Base-by-base conservation (phyloP, 2,329 filamentous ascomycete species). In the Ophiognomonia clavigignenti-juglandacearum region DNA sequence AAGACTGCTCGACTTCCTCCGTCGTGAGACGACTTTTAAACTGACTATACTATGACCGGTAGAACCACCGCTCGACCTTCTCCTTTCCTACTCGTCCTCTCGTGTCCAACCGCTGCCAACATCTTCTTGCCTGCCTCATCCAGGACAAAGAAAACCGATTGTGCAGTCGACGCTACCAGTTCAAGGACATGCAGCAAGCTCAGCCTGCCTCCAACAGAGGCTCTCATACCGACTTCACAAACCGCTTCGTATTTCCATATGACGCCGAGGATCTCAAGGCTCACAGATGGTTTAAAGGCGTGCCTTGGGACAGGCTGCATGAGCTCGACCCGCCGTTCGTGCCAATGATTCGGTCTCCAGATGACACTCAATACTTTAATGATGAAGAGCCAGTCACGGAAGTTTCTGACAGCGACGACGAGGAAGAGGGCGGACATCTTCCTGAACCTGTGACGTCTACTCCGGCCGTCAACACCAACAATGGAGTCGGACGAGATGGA, bases 321-420 rank as follows among this genome's bases (percentile, higher is more conserved):
- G 67, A 77, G 27, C 76, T 80, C 46, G 71, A 71, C 8, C 91
- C 92, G 1, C 91, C 91, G 0, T 92, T 95, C 58, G 71, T 95
- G 1, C 92, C 92, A 0, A 75, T 81, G 9, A 82, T 96, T 20
- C 72, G 73, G 32, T 71, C 73, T 24, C 70, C 75, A 53, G 83
- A 86, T 43, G 86, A 91, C 60, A 93, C 90, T 1, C 88, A 86
- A 58, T 97, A 96, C 62, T 97, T 97, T 60, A 88, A 96, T 49
- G 85, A 90, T 41, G 87, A 89, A 54, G 82, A 87, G 34, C 74
- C 84, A 23, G 80, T 92, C 43, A 81, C 78, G 27, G 82, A 86
- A 57, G 72, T 75, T 72, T 72, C 77, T 2, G 72, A 74, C 23
- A 78, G 75, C 6, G 62, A 69, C 3, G 62, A 16, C 57, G 57